Percentiles rank a stretch among this genome's conserved stretches.
Evolutionary conservation across 2,329 filamentous ascomycete genomes (phyloP).

Genomic region (Beauveria sp.): DNA sequence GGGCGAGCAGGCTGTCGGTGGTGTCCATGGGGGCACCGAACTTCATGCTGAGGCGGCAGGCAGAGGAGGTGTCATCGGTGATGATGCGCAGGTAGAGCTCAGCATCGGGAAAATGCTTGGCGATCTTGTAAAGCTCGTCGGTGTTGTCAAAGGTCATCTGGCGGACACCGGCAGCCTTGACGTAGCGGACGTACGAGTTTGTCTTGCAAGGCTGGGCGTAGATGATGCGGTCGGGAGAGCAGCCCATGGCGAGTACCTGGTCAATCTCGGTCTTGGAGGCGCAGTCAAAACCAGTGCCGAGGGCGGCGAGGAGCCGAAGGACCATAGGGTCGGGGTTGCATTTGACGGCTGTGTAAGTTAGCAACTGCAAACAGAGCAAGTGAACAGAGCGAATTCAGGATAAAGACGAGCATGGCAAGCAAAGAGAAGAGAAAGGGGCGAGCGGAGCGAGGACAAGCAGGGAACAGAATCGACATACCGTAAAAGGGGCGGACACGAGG

Average conservation of each 20-base stretch:
- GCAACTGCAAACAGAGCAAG: neutral
- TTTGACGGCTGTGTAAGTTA: constrained; percentile 67
- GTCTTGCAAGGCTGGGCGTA: constrained; percentile 99
- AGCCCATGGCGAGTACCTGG: constrained; percentile 73
- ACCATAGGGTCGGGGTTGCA: constrained; percentile 94
- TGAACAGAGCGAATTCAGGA: neutral
- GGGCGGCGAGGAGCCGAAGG: constrained; percentile 73
- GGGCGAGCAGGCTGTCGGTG: constrained; percentile 65
- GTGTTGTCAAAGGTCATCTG: constrained; percentile 99
- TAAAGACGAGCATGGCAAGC: neutral
- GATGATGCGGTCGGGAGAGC: constrained; percentile 87
- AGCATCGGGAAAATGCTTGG: constrained; percentile 79
- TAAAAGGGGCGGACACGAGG: constrained; percentile 93
- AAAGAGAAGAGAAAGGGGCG: neutral
- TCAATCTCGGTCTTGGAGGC: constrained; percentile 97
- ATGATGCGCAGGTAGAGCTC: constrained; percentile 91
- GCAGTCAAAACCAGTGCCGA: constrained; percentile 96
- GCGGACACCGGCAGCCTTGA: constrained; percentile 74
- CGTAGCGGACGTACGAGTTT: constrained; percentile 92
- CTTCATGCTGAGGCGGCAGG: constrained; percentile 94
- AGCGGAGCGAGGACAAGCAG: neutral
- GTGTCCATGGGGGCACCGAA: constrained; percentile 87
- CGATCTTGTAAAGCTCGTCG: constrained; percentile 97
- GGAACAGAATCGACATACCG: constrained; percentile 45
- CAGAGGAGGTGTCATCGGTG: constrained; percentile 89